phyloP scores from a whole-genome alignment of 192 early-diverging fungal species.

The Coemansia javaensis region DNA sequence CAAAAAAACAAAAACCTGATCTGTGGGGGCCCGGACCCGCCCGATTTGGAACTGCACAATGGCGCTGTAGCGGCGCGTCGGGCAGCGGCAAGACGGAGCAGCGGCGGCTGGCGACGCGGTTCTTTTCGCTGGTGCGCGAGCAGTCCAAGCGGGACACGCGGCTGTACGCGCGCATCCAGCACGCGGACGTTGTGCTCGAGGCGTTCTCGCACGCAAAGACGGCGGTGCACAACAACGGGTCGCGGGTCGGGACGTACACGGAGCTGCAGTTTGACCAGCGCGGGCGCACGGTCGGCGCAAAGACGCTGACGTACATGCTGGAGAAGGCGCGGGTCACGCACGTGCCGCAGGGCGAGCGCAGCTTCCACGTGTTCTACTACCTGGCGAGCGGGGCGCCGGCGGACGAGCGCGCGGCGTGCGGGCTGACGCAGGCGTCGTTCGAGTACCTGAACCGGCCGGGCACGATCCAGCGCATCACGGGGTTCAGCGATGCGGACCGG shows the following conservation, averaged over 20 bases:
- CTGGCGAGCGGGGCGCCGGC: constrained; percentile 69
- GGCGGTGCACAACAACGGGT: constrained; percentile 60
- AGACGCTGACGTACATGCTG: constrained; percentile 79
- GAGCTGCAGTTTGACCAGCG: constrained; percentile 89
- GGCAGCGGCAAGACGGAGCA: constrained; percentile 79
- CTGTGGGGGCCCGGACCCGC: too few species aligned
- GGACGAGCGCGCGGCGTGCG: constrained; percentile 66
- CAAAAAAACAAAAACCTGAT: too few species aligned
- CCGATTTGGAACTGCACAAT: too few species aligned
- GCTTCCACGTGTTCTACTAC: constrained; percentile 95
- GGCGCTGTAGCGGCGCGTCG: constrained; percentile 60
- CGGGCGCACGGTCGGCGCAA: constrained; percentile 79
- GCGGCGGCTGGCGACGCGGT: constrained; percentile 56
- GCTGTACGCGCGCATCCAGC: constrained; percentile 62
- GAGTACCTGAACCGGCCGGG: constrained; percentile 56
- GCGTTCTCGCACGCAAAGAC: constrained; percentile 76
- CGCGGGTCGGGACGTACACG: constrained; percentile 77
- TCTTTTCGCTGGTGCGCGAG: constrained; percentile 61
- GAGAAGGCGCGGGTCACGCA: constrained; percentile 80
- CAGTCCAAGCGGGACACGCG: constrained; percentile 75
- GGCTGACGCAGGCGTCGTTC: constrained; percentile 44
- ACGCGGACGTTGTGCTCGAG: constrained; percentile 67
- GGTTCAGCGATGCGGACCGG: constrained; percentile 57
- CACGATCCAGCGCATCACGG: constrained; percentile 54
- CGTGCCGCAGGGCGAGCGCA: constrained; percentile 64